phyloP scores from a whole-genome alignment of 805 yeast species.

The Suhomyces sp. region DNA sequence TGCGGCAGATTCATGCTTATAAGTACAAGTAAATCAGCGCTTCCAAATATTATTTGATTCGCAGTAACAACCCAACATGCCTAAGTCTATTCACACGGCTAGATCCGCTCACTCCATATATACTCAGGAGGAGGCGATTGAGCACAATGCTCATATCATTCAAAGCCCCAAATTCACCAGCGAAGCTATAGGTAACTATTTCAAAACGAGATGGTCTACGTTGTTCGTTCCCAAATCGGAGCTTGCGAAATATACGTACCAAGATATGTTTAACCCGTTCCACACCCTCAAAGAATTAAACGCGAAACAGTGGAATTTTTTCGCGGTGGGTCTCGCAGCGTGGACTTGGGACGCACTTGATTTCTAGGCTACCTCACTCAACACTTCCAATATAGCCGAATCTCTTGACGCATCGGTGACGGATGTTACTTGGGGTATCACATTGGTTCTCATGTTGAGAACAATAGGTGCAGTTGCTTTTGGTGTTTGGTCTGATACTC shows the following conservation, averaged over 20 bases:
- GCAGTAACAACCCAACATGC: not conserved
- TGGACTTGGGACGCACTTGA: conserved; percentile 72
- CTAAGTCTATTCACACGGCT: conserved; percentile 2
- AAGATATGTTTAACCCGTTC: conserved; percentile 58
- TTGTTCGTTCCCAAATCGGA: conserved; percentile 47
- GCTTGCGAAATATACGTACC: conserved; percentile 31
- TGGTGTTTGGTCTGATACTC: conserved; percentile 57
- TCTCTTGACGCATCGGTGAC: conserved; percentile 45
- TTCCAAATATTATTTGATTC: not conserved
- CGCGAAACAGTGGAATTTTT: conserved; percentile 55
- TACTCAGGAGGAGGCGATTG: conserved; percentile 9
- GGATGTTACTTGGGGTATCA: conserved; percentile 67
- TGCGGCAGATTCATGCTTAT: not conserved
- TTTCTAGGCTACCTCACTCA: conserved; percentile 56
- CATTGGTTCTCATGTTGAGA: conserved; percentile 65
- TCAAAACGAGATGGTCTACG: conserved; percentile 47
- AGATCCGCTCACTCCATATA: conserved; percentile 7
- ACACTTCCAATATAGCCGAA: conserved; percentile 46
- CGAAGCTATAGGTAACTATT: conserved; percentile 32
- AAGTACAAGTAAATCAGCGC: not conserved
- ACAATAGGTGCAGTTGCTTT: conserved; percentile 64
- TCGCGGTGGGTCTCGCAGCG: conserved; percentile 50
- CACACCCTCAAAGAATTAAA: conserved; percentile 50
- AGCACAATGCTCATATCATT: conserved; percentile 10
- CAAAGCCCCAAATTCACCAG: conserved; percentile 31